phyloP scores from a whole-genome alignment of 2,329 filamentous ascomycete genomes.

The Colletotrichum tropicale region DNA sequence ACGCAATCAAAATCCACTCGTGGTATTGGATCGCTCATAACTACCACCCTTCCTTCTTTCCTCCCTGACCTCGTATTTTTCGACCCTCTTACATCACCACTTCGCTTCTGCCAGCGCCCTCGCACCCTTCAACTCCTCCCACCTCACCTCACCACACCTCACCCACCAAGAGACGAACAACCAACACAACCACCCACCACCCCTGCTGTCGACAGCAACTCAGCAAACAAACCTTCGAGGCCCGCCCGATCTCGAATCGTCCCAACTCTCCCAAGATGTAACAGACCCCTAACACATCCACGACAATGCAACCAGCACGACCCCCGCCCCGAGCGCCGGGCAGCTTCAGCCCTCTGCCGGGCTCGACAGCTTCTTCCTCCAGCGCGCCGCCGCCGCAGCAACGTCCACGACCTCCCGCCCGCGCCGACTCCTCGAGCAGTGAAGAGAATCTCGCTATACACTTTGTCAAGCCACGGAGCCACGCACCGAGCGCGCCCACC shows the following conservation, averaged over 20 bases:
- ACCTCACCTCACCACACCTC: neutral
- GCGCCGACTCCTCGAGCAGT: conserved; percentile 50
- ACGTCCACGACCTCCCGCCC: conserved; percentile 37
- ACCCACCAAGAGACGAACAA: neutral
- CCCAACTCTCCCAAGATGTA: conserved; percentile 44
- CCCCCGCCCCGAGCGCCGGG: conserved; percentile 55
- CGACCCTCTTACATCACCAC: conserved; percentile 6
- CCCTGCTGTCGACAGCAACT: neutral
- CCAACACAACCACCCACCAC: neutral
- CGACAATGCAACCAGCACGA: conserved; percentile 53
- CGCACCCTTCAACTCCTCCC: neutral
- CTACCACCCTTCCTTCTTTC: conserved; percentile 4
- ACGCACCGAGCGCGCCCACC: conserved; percentile 21
- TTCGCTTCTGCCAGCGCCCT: neutral
- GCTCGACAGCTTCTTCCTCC: conserved; percentile 25
- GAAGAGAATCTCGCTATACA: conserved; percentile 48
- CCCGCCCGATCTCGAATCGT: conserved; percentile 15
- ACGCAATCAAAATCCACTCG: conserved; percentile 4
- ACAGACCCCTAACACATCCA: conserved; percentile 34
- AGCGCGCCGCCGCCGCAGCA: conserved; percentile 29
- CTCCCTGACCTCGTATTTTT: conserved; percentile 6
- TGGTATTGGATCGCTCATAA: neutral
- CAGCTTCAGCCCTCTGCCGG: conserved; percentile 60
- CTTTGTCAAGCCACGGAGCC: conserved; percentile 48
- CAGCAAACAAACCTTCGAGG: neutral